Conservation (phyloP, 805 yeast species). For the Yarrowia deformans region DNA sequence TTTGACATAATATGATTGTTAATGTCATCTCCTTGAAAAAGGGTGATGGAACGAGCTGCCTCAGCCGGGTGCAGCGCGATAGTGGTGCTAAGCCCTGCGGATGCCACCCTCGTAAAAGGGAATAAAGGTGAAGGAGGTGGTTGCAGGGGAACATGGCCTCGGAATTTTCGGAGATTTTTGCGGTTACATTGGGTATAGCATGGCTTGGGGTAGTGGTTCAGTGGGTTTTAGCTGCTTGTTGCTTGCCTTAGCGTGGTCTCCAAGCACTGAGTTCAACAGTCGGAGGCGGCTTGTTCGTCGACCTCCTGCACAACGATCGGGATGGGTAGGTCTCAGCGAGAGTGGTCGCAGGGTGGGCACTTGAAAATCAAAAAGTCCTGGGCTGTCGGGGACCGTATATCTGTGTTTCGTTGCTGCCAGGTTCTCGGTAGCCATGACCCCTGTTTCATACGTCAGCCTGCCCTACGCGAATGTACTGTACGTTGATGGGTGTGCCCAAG, state of each 20-base stretch:
- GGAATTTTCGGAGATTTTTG: slow-evolving; percentile 31
- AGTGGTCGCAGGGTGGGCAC: slow-evolving; percentile 7
- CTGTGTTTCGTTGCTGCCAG: background rate
- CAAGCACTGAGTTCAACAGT: slow-evolving; percentile 11
- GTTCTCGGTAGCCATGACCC: background rate
- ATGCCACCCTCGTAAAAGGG: background rate
- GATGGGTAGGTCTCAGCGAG: slow-evolving; percentile 28
- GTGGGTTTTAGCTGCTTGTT: background rate
- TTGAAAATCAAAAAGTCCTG: slow-evolving; percentile 5
- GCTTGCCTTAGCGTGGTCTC: slow-evolving; percentile 11
- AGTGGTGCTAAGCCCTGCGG: background rate
- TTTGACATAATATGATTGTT: slow-evolving; percentile 9
- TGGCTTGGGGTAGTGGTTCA: slow-evolving; percentile 11
- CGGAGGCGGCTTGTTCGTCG: background rate
- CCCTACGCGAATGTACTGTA: no score
- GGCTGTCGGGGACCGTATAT: background rate
- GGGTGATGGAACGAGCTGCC: background rate
- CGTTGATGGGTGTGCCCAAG: no score
- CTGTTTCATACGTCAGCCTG: slow-evolving; percentile 9
- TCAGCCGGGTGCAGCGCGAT: background rate
- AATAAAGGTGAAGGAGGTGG: background rate
- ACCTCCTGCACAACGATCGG: slow-evolving; percentile 4
- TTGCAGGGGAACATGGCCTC: slow-evolving; percentile 25
- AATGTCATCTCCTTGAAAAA: background rate
- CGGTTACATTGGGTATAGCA: slow-evolving; percentile 11